A percentile compares a stretch with the other conserved stretches of the same genome.
Evolutionary conservation across 202 grass and related monocot species (phyloP).

Genomic region (Carex arenaria): DNA sequence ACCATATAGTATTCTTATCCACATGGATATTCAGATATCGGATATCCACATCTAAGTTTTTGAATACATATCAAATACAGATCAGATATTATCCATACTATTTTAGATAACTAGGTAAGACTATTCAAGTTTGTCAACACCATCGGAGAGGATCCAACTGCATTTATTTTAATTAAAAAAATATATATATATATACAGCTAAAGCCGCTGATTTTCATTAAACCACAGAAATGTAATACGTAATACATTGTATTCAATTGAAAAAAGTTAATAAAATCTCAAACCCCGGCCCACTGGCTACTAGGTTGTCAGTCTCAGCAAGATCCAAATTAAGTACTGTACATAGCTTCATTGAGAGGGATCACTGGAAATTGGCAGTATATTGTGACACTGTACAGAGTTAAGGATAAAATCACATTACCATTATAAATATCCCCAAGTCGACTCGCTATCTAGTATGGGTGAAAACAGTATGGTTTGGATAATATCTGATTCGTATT

Average conservation of each 20-base stretch:
- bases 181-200: no score
- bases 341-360: not conserved
- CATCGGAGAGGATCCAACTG: not conserved
- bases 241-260: not conserved
- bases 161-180: not conserved
- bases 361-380: not conserved
- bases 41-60: no score
- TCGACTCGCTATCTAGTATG: no score
- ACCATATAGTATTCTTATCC: no score
- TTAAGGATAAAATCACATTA: not conserved
- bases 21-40: no score
- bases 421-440: no score
- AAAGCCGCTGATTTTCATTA: not conserved
- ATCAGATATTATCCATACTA: no score
- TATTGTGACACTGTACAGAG: not conserved
- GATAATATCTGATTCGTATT: no score
- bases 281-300: not conserved
- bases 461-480: no score
- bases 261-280: not conserved
- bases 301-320: not conserved
- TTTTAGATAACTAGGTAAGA: not conserved
- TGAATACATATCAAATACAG: no score
- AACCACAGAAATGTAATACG: not conserved
- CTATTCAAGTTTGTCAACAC: not conserved
- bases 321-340: slow-evolving; percentile 4